These are phyloP conservation scores for Aspergillus caelatus DNA, from an alignment of 2,329 filamentous ascomycete species.

Conservation along the genomic window DNA sequence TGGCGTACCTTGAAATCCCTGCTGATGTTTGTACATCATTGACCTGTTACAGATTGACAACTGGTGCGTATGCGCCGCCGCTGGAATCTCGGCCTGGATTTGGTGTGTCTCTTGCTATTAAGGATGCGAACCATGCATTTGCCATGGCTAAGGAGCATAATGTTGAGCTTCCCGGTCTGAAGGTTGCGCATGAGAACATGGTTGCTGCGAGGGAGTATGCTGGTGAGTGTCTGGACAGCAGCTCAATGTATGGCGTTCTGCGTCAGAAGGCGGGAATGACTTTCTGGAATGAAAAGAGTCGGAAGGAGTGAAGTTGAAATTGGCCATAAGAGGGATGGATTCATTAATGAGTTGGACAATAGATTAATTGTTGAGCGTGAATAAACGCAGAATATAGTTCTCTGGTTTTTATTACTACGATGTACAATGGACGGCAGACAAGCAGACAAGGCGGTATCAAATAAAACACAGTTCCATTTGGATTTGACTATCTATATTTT, in stretches of 20 bases:
- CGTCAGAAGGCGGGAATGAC: conserved; percentile 39
- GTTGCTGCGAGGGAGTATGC: conserved; percentile 38
- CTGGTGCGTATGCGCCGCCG: conserved; percentile 46
- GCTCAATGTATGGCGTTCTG: conserved; percentile 41
- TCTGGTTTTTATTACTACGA: neutral
- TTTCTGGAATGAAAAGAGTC: conserved; percentile 45
- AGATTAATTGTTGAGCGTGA: neutral
- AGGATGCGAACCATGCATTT: conserved; percentile 40
- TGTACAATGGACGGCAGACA: neutral
- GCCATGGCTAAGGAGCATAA: conserved; percentile 34
- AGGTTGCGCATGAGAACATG: conserved; percentile 41
- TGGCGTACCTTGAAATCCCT: conserved; percentile 15
- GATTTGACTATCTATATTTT: neutral
- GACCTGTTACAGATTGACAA: conserved; percentile 38
- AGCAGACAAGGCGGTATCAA: neutral
- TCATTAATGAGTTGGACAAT: neutral
- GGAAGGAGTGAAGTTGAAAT: conserved; percentile 19
- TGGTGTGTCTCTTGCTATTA: conserved; percentile 41
- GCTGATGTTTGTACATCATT: neutral
- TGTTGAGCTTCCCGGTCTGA: conserved; percentile 36
- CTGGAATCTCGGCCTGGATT: conserved; percentile 40
- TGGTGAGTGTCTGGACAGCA: conserved; percentile 42
- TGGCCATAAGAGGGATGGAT: neutral
- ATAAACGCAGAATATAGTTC: neutral
- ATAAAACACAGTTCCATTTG: neutral